Evolutionary conservation across 2,329 filamentous ascomycete genomes (phyloP).

Genomic region (Cordyceps farinosa): DNA sequence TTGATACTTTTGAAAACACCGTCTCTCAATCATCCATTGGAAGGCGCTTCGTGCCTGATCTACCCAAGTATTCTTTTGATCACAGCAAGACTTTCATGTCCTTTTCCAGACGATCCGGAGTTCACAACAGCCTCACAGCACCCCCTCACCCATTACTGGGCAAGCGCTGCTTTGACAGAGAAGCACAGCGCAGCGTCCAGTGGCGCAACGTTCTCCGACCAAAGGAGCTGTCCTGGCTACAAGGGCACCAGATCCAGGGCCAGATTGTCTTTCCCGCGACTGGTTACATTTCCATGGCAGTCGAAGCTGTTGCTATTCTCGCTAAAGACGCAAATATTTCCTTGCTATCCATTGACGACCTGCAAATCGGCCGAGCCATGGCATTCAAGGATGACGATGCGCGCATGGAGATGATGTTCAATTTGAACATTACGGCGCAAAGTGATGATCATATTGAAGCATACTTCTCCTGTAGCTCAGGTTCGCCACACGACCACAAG

Average conservation of each 20-base stretch:
- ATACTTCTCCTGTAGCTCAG: not conserved
- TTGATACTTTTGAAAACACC: not conserved
- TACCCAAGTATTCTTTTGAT: not conserved
- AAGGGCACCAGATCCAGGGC: constrained; percentile 41
- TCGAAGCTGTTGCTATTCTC: constrained; percentile 29
- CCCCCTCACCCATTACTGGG: not conserved
- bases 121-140: not conserved
- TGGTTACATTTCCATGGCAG: constrained; percentile 31
- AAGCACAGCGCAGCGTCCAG: not conserved
- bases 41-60: not conserved
- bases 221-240: constrained; percentile 34
- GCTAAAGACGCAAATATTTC: not conserved
- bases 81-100: not conserved
- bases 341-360: not conserved
- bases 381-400: not conserved
- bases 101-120: not conserved
- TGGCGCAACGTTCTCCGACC: constrained; percentile 23
- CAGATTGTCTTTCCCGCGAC: constrained; percentile 39
- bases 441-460: not conserved
- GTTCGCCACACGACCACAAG: no score
- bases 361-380: constrained; percentile 3
- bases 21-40: not conserved
- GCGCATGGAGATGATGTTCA: not conserved
- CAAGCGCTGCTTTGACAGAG: not conserved
- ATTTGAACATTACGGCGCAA: not conserved